These are phyloP conservation scores for Penicillium simplicissimum DNA, from an alignment of 495 filamentous ascomycete genomes.

Conservation along the genomic window DNA sequence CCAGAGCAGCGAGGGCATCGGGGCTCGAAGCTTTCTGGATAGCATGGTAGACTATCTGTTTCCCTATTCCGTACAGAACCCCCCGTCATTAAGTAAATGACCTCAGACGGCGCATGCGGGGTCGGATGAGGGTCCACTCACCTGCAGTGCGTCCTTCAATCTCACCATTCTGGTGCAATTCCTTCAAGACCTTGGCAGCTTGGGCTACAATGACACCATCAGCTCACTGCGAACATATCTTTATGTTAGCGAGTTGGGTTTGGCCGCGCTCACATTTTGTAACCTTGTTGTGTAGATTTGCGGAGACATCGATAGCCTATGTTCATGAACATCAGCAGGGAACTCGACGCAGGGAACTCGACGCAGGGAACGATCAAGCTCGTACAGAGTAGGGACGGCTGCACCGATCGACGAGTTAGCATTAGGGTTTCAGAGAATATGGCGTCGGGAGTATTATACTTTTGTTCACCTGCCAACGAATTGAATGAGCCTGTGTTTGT, in stretches of 20 bases:
- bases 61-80: slow-evolving; percentile 41
- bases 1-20: slow-evolving; percentile 48
- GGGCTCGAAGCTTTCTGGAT: slow-evolving; percentile 51
- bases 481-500: neutral
- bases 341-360: neutral
- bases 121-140: slow-evolving; percentile 22
- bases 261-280: slow-evolving; percentile 53
- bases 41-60: slow-evolving; percentile 64
- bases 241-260: neutral
- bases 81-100: neutral
- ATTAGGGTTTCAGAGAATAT: neutral
- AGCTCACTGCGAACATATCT: slow-evolving; percentile 1
- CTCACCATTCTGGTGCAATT: slow-evolving; percentile 60
- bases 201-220: slow-evolving; percentile 40
- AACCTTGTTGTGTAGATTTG: slow-evolving; percentile 68
- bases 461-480: slow-evolving; percentile 52
- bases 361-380: neutral
- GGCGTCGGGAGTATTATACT: slow-evolving; percentile 38
- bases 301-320: slow-evolving; percentile 64
- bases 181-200: slow-evolving; percentile 62
- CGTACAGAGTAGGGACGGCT: slow-evolving; percentile 64
- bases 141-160: slow-evolving; percentile 61
- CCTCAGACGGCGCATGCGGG: slow-evolving; percentile 2
- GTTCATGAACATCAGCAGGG: neutral
- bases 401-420: slow-evolving; percentile 6